A percentile compares a stretch with the other conserved stretches of the same genome.
Conservation (phyloP, 2,329 filamentous ascomycete genomes). For the Fulvia fulva region DNA sequence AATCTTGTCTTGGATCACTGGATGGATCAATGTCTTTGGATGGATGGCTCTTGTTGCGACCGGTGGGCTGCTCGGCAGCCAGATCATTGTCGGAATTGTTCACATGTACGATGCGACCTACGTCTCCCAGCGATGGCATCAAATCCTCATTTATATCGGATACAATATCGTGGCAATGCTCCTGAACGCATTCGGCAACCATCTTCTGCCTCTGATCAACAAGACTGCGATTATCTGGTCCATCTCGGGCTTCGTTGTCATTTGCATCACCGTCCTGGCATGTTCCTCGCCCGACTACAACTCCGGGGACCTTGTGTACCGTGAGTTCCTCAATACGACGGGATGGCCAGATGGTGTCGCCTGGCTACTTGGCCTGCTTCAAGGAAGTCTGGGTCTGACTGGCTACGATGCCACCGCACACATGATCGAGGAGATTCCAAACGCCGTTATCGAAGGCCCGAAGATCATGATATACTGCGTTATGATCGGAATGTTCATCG, state of each 20-base stretch:
- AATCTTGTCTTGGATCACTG: slow-evolving; percentile 64
- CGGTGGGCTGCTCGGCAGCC: slow-evolving; percentile 62
- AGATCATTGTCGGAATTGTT: slow-evolving; percentile 64
- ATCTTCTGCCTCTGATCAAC: slow-evolving; percentile 61
- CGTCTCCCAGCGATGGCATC: slow-evolving; percentile 60
- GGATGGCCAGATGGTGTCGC: slow-evolving; percentile 39
- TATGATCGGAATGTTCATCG: slow-evolving; percentile 34
- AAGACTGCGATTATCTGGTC: slow-evolving; percentile 70
- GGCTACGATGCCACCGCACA: slow-evolving; percentile 53
- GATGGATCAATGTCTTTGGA: slow-evolving; percentile 69
- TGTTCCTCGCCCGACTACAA: slow-evolving; percentile 64
- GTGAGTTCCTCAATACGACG: slow-evolving; percentile 59
- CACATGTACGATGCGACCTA: slow-evolving; percentile 58
- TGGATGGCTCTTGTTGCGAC: slow-evolving; percentile 69
- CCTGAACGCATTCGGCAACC: slow-evolving; percentile 63
- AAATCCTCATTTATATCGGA: slow-evolving; percentile 68
- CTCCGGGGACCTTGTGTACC: slow-evolving; percentile 62
- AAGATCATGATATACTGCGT: slow-evolving; percentile 38
- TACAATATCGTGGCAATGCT: slow-evolving; percentile 59
- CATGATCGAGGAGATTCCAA: slow-evolving; percentile 42
- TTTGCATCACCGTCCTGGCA: slow-evolving; percentile 65
- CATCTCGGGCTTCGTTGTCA: slow-evolving; percentile 63
- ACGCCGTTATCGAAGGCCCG: slow-evolving; percentile 34
- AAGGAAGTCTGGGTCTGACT: slow-evolving; percentile 35
- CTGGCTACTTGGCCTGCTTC: slow-evolving; percentile 43